phyloP scores from a whole-genome alignment of 2,329 filamentous ascomycete genomes.

The Oidium heveae region DNA sequence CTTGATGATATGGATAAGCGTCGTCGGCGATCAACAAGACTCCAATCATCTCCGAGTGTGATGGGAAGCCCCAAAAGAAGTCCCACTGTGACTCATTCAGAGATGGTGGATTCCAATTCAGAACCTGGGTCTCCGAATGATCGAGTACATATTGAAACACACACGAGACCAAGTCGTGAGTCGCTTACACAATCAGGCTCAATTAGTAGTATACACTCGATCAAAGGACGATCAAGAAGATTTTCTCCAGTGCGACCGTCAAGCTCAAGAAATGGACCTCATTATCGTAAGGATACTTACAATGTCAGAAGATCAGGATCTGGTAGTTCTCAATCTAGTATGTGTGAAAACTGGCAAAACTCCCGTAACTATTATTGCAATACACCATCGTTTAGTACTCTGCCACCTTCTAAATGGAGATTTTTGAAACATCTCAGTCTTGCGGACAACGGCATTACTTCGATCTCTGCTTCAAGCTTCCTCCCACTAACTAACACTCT shows the following conservation, averaged over 20 bases:
- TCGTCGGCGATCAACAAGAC: constrained; percentile 65
- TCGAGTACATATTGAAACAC: constrained; percentile 13
- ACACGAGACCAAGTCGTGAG: constrained; percentile 6
- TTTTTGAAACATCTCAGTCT: constrained; percentile 81
- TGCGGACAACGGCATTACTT: constrained; percentile 72
- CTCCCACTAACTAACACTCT: constrained; percentile 66
- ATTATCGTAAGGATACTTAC: constrained; percentile 35
- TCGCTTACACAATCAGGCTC: constrained; percentile 12
- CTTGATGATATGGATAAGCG: constrained; percentile 91
- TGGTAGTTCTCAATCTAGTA: constrained; percentile 69
- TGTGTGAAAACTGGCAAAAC: constrained; percentile 36
- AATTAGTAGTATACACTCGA: constrained; percentile 10
- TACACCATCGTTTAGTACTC: constrained; percentile 39
- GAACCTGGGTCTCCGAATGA: constrained; percentile 22
- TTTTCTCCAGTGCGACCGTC: constrained; percentile 56
- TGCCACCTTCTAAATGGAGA: constrained; percentile 79
- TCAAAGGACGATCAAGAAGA: constrained; percentile 34
- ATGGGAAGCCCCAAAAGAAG: constrained; percentile 32
- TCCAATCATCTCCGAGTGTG: constrained; percentile 50
- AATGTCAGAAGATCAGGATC: constrained; percentile 73
- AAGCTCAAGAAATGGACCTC: constrained; percentile 41
- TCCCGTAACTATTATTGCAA: constrained; percentile 56
- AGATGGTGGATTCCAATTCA: constrained; percentile 41
- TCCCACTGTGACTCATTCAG: constrained; percentile 35
- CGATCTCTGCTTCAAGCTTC: constrained; percentile 50